Evolutionary conservation across 1,284 basidiomycete species (phyloP).

Genomic region (Tilletia indica): DNA sequence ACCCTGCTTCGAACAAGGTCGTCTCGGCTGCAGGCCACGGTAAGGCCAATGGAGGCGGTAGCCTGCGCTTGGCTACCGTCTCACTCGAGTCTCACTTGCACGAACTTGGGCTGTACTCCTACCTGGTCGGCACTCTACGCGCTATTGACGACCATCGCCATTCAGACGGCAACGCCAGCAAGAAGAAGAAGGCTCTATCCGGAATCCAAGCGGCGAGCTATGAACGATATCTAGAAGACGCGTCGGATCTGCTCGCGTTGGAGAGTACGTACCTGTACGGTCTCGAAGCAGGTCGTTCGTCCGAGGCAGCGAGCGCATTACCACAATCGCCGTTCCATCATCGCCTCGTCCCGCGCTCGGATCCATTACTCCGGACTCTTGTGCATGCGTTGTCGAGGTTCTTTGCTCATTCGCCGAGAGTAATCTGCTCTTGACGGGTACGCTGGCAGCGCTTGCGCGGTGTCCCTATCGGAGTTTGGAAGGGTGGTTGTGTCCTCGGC

Average conservation of each 20-base stretch:
- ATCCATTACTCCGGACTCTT: constrained; percentile 71
- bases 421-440: constrained; percentile 83
- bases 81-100: neutral
- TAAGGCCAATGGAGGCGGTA: neutral
- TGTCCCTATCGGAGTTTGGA: constrained; percentile 81
- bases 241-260: constrained; percentile 61
- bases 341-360: constrained; percentile 69
- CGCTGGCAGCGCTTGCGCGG: constrained; percentile 72
- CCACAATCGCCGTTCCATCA: constrained; percentile 57
- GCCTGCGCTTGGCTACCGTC: neutral
- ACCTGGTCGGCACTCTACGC: constrained; percentile 14
- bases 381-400: constrained; percentile 72
- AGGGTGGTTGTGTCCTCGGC: constrained; percentile 68
- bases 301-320: neutral
- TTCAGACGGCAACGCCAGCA: neutral
- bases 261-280: constrained; percentile 34
- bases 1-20: neutral
- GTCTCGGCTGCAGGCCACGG: neutral
- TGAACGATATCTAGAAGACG: constrained; percentile 78
- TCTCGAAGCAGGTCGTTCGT: constrained; percentile 18
- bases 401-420: constrained; percentile 77
- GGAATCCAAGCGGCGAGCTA: constrained; percentile 65
- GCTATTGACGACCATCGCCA: constrained; percentile 13
- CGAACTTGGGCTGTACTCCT: constrained; percentile 7
- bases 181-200: neutral